These are phyloP conservation scores for Musa acuminata DNA, from an alignment of 176 grass and related monocot genomes.

Conservation along the genomic window DNA sequence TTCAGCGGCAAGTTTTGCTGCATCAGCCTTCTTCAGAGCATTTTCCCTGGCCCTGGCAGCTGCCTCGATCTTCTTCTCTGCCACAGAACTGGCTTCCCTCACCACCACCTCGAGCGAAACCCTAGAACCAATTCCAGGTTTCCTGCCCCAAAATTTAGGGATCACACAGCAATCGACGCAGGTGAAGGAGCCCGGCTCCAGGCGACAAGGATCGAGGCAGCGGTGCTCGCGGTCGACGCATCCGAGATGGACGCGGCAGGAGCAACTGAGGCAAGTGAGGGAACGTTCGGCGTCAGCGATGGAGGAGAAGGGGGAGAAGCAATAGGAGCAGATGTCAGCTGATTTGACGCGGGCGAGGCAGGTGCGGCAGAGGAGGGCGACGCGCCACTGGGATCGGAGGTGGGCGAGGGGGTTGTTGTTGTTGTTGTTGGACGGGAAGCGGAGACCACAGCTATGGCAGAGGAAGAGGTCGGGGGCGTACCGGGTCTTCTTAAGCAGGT, in stretches of 20 bases:
- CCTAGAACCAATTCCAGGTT: not conserved
- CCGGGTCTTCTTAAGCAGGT: slow-evolving; percentile 16
- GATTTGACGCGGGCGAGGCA: slow-evolving; percentile 46
- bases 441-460: slow-evolving; percentile 50
- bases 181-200: slow-evolving; percentile 35
- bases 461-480: slow-evolving; percentile 34
- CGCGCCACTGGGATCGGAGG: slow-evolving; percentile 60
- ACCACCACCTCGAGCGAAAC: slow-evolving; percentile 14
- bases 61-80: not conserved
- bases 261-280: slow-evolving; percentile 43
- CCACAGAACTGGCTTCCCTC: slow-evolving; percentile 15
- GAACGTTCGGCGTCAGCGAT: slow-evolving; percentile 21
- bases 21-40: slow-evolving; percentile 15
- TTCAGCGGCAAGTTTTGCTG: slow-evolving; percentile 18
- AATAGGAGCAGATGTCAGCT: slow-evolving; percentile 62
- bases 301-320: slow-evolving; percentile 37
- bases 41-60: slow-evolving; percentile 8
- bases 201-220: slow-evolving; percentile 12
- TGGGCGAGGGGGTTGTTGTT: slow-evolving; percentile 24
- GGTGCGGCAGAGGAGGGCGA: slow-evolving; percentile 58
- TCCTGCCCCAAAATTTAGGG: slow-evolving; percentile 14
- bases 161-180: slow-evolving; percentile 55
- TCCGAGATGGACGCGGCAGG: slow-evolving; percentile 33
- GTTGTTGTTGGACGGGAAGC: slow-evolving; percentile 30
- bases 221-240: slow-evolving; percentile 60